Percentiles rank a stretch among this genome's conserved stretches.
Evolutionary conservation across 108 stramenopile species (phyloP).

Genomic region (Cyclotella choctawhatcheeana): DNA sequence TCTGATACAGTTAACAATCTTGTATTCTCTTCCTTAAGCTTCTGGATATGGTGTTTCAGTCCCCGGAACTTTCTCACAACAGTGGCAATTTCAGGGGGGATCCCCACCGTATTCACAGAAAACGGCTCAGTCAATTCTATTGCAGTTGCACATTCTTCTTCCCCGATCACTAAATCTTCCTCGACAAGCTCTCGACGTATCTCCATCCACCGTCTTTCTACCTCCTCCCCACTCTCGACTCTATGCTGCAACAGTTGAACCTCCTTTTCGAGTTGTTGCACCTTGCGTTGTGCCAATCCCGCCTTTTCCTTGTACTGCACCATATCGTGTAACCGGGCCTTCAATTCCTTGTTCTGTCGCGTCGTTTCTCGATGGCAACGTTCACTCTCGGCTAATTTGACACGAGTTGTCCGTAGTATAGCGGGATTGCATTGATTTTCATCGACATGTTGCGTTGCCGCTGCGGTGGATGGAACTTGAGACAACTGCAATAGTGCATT

Average conservation of each 20-base stretch:
- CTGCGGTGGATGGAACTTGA: not conserved
- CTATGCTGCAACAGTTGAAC: slow-evolving; percentile 30
- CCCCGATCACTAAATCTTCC: slow-evolving; percentile 31
- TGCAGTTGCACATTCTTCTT: slow-evolving; percentile 6
- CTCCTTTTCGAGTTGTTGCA: slow-evolving; percentile 58
- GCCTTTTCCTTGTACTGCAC: slow-evolving; percentile 58
- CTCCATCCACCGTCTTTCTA: slow-evolving; percentile 54
- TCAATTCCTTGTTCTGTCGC: slow-evolving; percentile 54
- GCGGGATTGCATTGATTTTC: slow-evolving; percentile 8
- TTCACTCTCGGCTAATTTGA: slow-evolving; percentile 75
- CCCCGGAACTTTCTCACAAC: slow-evolving; percentile 54
- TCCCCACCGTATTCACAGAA: not conserved
- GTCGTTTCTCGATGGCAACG: slow-evolving; percentile 71
- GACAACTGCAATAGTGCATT: slow-evolving; percentile 19
- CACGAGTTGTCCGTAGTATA: slow-evolving; percentile 49
- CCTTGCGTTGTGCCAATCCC: slow-evolving; percentile 38
- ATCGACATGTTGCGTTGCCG: not conserved
- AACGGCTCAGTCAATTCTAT: not conserved
- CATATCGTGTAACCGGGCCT: slow-evolving; percentile 45
- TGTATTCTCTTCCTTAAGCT: slow-evolving; percentile 34
- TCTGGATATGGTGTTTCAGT: slow-evolving; percentile 35
- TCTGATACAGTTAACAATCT: slow-evolving; percentile 38
- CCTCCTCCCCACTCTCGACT: slow-evolving; percentile 46
- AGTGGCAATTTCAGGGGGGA: slow-evolving; percentile 67
- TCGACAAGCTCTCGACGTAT: slow-evolving; percentile 53